Conservation (phyloP, 257 asterid genomes). For the Echium plantagineum region DNA sequence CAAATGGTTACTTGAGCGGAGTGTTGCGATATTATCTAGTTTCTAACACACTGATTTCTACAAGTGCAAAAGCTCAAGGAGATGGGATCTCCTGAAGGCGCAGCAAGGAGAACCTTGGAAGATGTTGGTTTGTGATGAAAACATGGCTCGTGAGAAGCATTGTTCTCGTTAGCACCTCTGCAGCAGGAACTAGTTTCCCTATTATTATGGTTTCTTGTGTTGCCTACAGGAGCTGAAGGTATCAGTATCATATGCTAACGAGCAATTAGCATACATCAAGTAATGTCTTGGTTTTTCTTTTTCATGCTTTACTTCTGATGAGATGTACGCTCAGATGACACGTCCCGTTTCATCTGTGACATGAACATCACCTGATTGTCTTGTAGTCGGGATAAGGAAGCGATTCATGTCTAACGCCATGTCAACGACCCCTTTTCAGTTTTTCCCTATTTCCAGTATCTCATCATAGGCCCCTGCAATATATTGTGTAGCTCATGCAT, state of each 20-base stretch:
- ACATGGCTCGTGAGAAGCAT: constrained; percentile 89
- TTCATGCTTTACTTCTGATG: neutral
- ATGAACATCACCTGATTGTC: too few relatives aligned
- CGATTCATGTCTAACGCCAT: too few relatives aligned
- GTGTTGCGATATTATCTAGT: neutral
- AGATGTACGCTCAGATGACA: too few relatives aligned
- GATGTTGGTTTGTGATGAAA: constrained; percentile 78
- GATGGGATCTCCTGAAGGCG: constrained; percentile 85
- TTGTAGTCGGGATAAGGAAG: too few relatives aligned
- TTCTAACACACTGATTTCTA: constrained; percentile 7
- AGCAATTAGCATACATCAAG: neutral
- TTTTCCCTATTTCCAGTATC: too few relatives aligned
- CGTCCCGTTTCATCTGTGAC: too few relatives aligned
- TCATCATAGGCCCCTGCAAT: too few relatives aligned
- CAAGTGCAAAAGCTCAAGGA: constrained; percentile 89
- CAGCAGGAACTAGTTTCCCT: neutral
- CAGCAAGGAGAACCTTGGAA: constrained; percentile 54
- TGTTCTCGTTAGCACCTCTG: constrained; percentile 40
- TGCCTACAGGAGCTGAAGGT: too few relatives aligned
- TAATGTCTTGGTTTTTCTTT: neutral
- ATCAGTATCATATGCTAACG: too few relatives aligned
- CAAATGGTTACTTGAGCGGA: neutral
- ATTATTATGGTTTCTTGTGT: constrained; percentile 1
- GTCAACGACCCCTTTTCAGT: too few relatives aligned
- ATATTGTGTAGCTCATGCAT: too few relatives aligned